Evolutionary conservation across 768 basidiomycete species (phyloP).

Genomic region (Termitomyces sp.): DNA sequence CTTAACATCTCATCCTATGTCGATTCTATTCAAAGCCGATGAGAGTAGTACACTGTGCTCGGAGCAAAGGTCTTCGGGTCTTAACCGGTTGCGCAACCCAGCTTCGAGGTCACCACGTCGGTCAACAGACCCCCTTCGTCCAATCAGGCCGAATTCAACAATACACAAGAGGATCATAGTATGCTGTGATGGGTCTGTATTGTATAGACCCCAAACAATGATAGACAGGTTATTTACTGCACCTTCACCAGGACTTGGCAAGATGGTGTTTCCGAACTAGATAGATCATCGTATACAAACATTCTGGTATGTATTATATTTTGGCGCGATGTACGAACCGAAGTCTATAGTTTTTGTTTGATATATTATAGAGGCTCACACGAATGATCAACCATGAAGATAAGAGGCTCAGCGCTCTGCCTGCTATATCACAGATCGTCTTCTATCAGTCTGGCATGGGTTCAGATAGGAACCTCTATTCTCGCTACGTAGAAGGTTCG

Average conservation of each 20-base stretch:
- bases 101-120: constrained; percentile 22
- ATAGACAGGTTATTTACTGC: background rate
- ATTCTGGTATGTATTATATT: constrained; percentile 37
- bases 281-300: constrained; percentile 50
- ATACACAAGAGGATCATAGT: constrained; percentile 59
- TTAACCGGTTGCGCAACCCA: background rate
- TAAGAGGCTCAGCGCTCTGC: constrained; percentile 24
- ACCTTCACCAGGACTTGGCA: constrained; percentile 57
- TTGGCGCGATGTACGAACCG: background rate
- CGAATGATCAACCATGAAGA: constrained; percentile 49
- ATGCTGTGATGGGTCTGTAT: constrained; percentile 68
- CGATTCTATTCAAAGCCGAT: constrained; percentile 1
- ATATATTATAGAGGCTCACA: constrained; percentile 40
- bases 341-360: background rate
- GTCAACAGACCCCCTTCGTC: constrained; percentile 25
- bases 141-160: constrained; percentile 11
- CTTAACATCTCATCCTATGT: constrained; percentile 1
- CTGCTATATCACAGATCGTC: constrained; percentile 53
- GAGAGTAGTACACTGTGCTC: background rate
- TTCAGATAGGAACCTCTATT: constrained; percentile 51
- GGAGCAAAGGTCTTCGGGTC: background rate
- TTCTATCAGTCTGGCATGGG: constrained; percentile 63
- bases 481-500: constrained; percentile 32
- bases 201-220: background rate
- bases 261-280: constrained; percentile 46